Evolutionary conservation across 2,329 filamentous ascomycete species (phyloP), one percentile per base, ranked within the genome.

Genomic region (Pleurostoma richardsiae): DNA sequence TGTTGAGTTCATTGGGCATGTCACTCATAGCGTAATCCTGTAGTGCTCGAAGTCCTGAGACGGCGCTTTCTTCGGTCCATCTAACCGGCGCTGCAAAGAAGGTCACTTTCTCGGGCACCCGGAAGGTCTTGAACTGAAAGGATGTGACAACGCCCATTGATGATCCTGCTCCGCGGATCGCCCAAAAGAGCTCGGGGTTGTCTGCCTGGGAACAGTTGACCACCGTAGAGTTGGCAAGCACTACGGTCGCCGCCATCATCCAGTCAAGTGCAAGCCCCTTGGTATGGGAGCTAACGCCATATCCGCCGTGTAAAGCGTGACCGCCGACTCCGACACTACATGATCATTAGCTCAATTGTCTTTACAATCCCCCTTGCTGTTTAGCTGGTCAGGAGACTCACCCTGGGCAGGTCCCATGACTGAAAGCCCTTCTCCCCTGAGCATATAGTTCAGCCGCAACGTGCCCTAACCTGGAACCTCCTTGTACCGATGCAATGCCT

Each of bases 371-470:
- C 19, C 19, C 19, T 19, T 19, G 19, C 19, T 19, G 19, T 19
- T 19, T 19, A 19, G 19, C 19, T 19, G 19, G 19, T 19, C 19
- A 19, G 19, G 19, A 19, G 8, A 57, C 67, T 61, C 54, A 74
- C 73, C 68, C 72, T 4, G 76, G 73, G 51, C 76, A 79, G 1
- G 74, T 76, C n/a, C 76, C 75, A 42, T 79, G 74, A 29, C 70
- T 63, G 4, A 79, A 60, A 3, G 69, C 74, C 10, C 58, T 70
- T 53, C 49, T 54, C 0, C 64, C 66, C 43, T 71, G 63, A 11
- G 58, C 55, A 42, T 63, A 67, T 4, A 75, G 56, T 49, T 70
- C 63, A 4, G 49, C 57, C 0, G 69, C 70, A 5, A 75, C 63
- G 43, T 73, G 69, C 0, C 76, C 77, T 3, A 81, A 61, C 7